Percentiles rank a stretch among this genome's conserved stretches.
Conservation (phyloP, 768 basidiomycete species). For the Leccinum longicurvipes region DNA sequence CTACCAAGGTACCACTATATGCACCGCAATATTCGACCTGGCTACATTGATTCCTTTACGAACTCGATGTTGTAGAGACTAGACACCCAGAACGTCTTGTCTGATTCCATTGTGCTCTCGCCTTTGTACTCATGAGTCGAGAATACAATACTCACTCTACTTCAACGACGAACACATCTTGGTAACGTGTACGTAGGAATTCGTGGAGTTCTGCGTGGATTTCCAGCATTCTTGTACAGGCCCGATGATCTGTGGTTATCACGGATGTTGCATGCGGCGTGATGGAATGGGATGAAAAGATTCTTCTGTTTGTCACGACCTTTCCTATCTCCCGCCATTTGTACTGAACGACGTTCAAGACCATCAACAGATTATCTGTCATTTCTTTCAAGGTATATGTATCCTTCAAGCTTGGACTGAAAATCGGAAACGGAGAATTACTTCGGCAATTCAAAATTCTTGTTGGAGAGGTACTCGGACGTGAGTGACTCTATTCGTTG, state of each 20-base stretch:
- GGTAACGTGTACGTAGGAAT: neutral
- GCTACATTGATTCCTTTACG: neutral
- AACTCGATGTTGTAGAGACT: neutral
- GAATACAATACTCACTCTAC: neutral
- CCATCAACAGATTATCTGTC: neutral
- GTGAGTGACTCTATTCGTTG: neutral
- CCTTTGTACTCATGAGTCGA: neutral
- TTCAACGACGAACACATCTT: neutral
- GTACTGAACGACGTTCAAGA: neutral
- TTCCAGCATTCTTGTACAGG: neutral
- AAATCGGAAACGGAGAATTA: neutral
- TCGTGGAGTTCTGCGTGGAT: neutral
- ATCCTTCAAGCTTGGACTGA: neutral
- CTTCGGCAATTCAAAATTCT: neutral
- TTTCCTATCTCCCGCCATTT: neutral
- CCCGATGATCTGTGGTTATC: neutral
- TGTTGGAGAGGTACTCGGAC: neutral
- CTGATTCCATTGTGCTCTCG: neutral
- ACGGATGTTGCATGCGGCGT: neutral
- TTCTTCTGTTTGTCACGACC: neutral
- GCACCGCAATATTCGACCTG: neutral
- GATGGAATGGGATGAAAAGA: neutral
- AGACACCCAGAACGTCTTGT: neutral
- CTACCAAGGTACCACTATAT: no score
- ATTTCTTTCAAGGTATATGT: neutral